Base-by-base conservation (phyloP, 768 basidiomycete genomes). In the Pisolithus marmoratus region DNA sequence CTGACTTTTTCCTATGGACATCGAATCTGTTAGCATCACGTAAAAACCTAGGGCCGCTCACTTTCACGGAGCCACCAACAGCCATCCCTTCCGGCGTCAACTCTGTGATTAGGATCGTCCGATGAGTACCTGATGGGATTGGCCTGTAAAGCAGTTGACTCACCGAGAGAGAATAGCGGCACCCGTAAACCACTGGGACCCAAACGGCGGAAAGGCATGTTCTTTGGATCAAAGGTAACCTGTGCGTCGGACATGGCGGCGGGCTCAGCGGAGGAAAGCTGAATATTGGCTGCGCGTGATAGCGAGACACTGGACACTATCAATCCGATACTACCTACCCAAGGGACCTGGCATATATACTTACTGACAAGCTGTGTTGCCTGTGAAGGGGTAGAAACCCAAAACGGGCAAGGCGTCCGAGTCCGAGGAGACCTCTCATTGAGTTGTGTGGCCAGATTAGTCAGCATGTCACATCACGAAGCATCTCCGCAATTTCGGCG, bases 1-100 rank as follows among this genome's bases (percentile, higher is more conserved):
- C 76, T 76, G 69, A 84, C 72, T 53, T 80, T 74, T 37, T 83
- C 82, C 69, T 75, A 53, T 26, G 23, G 38, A 8, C 6, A 22
- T 0, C 29, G 6, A 22, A 36, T 38, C 19, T 57, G 8, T 6
- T 45, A 45, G 14, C 23, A 24, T n/a, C 8, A 17, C 14, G 11
- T 20, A 3, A 22, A 36, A 14, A 4, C 9, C 19, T 31, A 34
- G 31, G 17, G 14, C 43, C 15, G 45, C 43, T 50, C 14, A 71
- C 70, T 68, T 77, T 79, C 58, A 81, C 82, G 50, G 73, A 72
- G 54, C 81, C 79, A 22, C 79, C 79, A 24, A 69, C 58, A 53
- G 79, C 73, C 38, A 73, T 73, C 22, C 69, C 70, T 44, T 76
- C 77, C 48, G 76, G 64, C 44, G 79, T 78, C 54, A 80, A 58